phyloP scores from a whole-genome alignment of 2,329 filamentous ascomycete species.

The Eutypella sp. region DNA sequence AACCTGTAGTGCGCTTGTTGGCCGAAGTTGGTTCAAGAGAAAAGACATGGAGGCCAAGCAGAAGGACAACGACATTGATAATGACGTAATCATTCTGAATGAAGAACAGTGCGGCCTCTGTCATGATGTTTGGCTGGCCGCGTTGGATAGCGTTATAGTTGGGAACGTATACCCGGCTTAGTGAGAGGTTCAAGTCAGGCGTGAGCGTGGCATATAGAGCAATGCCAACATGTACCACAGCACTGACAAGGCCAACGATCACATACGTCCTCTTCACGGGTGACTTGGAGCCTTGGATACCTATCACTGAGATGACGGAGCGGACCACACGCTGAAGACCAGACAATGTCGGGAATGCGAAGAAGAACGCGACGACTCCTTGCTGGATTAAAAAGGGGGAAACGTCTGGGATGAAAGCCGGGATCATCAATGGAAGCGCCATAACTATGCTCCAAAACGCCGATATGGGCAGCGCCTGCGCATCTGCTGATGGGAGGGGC shows the following conservation, averaged over 20 bases:
- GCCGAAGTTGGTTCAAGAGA: not conserved
- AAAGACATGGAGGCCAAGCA: slow-evolving; percentile 3
- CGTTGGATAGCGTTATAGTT: slow-evolving; percentile 1
- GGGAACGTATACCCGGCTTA: slow-evolving; percentile 2
- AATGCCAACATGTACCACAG: slow-evolving; percentile 1
- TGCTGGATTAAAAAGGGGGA: not conserved
- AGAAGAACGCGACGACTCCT: slow-evolving; percentile 1
- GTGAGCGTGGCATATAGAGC: slow-evolving; percentile 1
- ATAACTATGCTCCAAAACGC: slow-evolving; percentile 1
- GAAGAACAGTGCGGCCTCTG: slow-evolving; percentile 3
- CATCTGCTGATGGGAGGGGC: not conserved
- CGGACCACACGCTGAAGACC: slow-evolving; percentile 1
- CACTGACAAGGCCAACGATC: slow-evolving; percentile 2
- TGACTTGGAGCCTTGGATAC: not conserved
- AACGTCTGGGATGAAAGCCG: not conserved
- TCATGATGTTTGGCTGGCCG: not conserved
- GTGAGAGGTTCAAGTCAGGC: not conserved
- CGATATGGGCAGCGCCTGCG: slow-evolving; percentile 2
- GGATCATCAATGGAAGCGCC: slow-evolving; percentile 2
- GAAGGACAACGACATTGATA: slow-evolving; percentile 2
- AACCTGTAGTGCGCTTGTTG: not conserved
- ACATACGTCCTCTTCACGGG: slow-evolving; percentile 2
- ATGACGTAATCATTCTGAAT: slow-evolving; percentile 5
- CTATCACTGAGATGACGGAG: not conserved
- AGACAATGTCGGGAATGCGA: not conserved